A percentile compares a stretch with the other conserved stretches of the same genome.
Conservation (phyloP, 306 rosid genomes). For the Vicia villosa region DNA sequence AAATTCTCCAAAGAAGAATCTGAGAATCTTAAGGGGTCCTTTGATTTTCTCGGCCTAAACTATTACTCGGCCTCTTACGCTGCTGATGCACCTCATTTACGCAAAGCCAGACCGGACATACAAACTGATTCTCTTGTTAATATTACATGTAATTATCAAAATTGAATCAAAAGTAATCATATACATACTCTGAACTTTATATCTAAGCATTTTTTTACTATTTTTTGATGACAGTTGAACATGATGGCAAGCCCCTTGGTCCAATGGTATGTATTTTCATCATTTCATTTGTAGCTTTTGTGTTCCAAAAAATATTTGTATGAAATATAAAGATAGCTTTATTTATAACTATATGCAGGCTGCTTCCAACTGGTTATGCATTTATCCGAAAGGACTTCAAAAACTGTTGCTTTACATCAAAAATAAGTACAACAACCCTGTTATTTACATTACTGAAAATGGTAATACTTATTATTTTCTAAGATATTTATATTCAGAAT, state of each 20-base stretch:
- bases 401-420: no score
- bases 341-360: no score
- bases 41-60: constrained; percentile 44
- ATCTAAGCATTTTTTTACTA: not conserved
- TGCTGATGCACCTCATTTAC: constrained; percentile 34
- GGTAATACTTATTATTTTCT: no score
- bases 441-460: no score
- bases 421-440: no score
- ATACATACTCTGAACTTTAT: not conserved
- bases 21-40: constrained; percentile 34
- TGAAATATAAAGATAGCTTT: no score
- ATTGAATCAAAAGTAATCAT: not conserved
- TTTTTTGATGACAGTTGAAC: constrained; percentile 31
- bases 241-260: constrained; percentile 33
- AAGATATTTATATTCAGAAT: no score
- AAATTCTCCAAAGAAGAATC: constrained; percentile 35
- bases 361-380: no score
- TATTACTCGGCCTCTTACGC: constrained; percentile 44
- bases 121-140: constrained; percentile 44
- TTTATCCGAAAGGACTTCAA: no score
- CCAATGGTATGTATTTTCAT: constrained; percentile 34
- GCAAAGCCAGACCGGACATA: constrained; percentile 24
- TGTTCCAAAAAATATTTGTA: no score
- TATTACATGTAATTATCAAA: constrained; percentile 35
- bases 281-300: not conserved